Evolutionary conservation across 2,329 filamentous ascomycete genomes (phyloP), one percentile per base, ranked within the genome.

Genomic region (Claviceps sp.): DNA sequence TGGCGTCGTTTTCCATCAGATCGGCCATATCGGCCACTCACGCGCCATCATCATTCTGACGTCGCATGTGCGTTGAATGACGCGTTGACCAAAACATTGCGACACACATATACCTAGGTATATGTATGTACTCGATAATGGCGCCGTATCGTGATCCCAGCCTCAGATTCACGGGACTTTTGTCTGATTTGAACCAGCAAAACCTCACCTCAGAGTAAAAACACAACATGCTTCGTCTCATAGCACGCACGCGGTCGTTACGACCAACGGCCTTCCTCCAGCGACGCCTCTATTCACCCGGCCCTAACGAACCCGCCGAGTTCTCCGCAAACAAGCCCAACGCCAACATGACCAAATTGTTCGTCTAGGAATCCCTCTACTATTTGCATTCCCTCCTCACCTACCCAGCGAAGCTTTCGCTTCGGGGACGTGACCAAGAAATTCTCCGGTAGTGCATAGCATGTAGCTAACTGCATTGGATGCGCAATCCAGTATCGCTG

Each of bases 11-110:
- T 9, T 6, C 9, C 20, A 43, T 22, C 22, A 20, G 18, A 14
- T 6, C 6, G 13, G 1, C 2, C 8, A 24, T 9, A 24, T 5
- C 0, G 20, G 20, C 20, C 20, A 8, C 16, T 11, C 42, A 24
- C 11, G 20, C 20, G 18, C n/a, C 24, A 42, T 49, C 48, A 36
- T 49, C 48, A 49, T 49, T n/a, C 38, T 43, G 48, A 43, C 48
- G 48, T 49, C 18, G 8, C n/a, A 3, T 6, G 8, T 36, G 8
- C 2, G 20, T 18, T 43, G 38, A 34, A 49, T 49, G 48, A 49
- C 48, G 48, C 38, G 38, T 36, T 34, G 48, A 43, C n/a, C 47
- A 24, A 26, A 42, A 13, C 5, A 22, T 20, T 9, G 26, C 26
- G 26, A 7, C 26, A 8, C 8, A 30, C 7, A 8, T 30, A 8